A percentile compares a stretch with the other conserved stretches of the same genome.
phyloP scores from a whole-genome alignment of 495 filamentous ascomycete genomes.

The Wilcoxina mikolae region DNA sequence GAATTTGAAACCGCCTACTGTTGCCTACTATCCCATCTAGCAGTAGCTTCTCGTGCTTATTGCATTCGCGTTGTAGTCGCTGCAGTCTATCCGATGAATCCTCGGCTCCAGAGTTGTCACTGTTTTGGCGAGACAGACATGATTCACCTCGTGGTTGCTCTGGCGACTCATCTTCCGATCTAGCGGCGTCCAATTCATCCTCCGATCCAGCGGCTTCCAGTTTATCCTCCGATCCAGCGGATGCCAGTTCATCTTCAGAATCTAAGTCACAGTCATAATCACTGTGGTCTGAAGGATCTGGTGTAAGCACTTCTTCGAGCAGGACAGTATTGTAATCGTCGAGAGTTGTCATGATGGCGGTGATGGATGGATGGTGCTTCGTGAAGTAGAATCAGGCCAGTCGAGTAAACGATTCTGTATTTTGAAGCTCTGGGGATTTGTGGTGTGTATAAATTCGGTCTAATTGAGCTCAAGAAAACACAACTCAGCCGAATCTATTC shows the following conservation, averaged over 20 bases:
- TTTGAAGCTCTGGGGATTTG: too few species aligned
- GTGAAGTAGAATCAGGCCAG: too few species aligned
- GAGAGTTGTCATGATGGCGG: background rate
- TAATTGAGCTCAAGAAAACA: too few species aligned
- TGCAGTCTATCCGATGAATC: background rate
- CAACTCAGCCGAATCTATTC: too few species aligned
- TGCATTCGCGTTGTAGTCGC: constrained; percentile 29
- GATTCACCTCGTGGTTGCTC: too few species aligned
- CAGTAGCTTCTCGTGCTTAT: constrained; percentile 61
- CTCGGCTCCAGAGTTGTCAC: background rate
- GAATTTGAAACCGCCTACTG: background rate
- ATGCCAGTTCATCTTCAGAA: background rate
- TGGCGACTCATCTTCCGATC: too few species aligned
- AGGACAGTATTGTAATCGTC: background rate
- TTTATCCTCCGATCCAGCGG: background rate
- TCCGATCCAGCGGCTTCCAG: background rate
- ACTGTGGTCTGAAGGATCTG: background rate
- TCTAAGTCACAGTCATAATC: too few species aligned
- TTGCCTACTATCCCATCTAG: constrained; percentile 57
- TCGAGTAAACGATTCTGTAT: too few species aligned
- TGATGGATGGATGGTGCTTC: too few species aligned
- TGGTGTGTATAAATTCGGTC: too few species aligned
- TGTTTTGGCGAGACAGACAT: too few species aligned
- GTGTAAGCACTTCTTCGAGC: background rate
- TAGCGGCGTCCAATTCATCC: too few species aligned